These are phyloP conservation scores for Irpex sp. DNA, from an alignment of 1,284 basidiomycete species.

Conservation along the genomic window DNA sequence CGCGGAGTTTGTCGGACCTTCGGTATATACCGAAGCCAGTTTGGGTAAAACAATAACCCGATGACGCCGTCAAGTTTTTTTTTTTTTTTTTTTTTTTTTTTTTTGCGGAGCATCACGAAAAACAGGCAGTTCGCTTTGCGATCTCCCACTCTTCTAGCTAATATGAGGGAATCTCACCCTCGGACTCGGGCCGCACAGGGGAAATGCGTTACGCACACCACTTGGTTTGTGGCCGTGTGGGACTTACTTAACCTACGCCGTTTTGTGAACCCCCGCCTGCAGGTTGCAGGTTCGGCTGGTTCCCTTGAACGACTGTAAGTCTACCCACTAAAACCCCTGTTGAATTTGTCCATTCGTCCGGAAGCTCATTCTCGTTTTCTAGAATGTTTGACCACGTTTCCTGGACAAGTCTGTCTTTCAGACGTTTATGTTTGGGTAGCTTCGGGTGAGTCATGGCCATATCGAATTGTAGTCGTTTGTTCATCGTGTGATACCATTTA, in stretches of 20 bases:
- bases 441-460: background rate
- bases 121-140: background rate
- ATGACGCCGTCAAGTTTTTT: background rate
- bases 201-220: background rate
- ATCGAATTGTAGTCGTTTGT: background rate
- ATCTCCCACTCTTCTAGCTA: background rate
- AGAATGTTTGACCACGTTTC: background rate
- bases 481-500: slow-evolving; percentile 1
- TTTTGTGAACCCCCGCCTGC: background rate
- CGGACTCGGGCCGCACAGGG: background rate
- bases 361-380: background rate
- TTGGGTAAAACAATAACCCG: too few species aligned
- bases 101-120: background rate
- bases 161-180: background rate
- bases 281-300: background rate
- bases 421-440: background rate
- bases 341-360: background rate
- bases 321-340: slow-evolving; percentile 7
- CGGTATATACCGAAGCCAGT: too few species aligned
- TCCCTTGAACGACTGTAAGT: background rate
- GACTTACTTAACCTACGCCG: background rate
- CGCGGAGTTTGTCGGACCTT: too few species aligned
- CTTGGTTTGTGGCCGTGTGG: background rate
- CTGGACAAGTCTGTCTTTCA: background rate
- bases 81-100: slow-evolving; percentile 1